Conservation (phyloP, 2,329 filamentous ascomycete species). For the Trichoderma asperellum region DNA sequence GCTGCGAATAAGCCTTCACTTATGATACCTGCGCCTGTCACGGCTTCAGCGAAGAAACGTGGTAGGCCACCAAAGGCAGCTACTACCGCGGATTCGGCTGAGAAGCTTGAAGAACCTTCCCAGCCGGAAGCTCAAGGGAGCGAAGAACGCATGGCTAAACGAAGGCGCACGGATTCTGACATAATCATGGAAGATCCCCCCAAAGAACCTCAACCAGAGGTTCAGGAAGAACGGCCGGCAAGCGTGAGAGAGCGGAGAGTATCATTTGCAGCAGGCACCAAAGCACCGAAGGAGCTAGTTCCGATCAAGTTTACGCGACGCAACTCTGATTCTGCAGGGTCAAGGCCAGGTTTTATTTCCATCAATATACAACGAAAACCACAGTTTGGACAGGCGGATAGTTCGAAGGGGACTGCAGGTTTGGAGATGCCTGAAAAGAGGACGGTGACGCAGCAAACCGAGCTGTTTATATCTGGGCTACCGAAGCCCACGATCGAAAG, state of each 20-base stretch:
- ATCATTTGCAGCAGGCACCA: background rate
- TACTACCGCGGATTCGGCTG: background rate
- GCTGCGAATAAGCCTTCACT: background rate
- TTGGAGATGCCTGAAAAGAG: background rate
- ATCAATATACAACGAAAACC: background rate
- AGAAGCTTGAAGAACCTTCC: background rate
- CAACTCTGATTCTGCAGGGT: background rate
- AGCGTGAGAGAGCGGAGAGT: background rate
- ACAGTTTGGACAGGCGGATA: background rate
- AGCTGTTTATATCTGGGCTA: background rate
- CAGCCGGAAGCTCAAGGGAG: background rate
- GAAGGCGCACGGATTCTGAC: conserved; percentile 6
- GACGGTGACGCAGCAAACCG: background rate
- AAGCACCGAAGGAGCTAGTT: background rate
- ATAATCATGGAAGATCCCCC: background rate
- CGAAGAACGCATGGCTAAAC: conserved; percentile 15
- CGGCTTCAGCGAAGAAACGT: conserved; percentile 11
- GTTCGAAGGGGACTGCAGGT: background rate
- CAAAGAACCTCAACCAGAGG: background rate
- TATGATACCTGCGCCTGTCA: background rate
- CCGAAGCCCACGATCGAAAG: background rate
- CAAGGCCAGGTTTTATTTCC: background rate
- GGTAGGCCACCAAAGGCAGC: conserved; percentile 16
- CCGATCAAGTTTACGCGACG: background rate
- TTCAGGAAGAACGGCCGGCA: background rate